These are phyloP conservation scores for Quercus engelmannii DNA, from an alignment of 306 rosid genomes.

Conservation along the genomic window DNA sequence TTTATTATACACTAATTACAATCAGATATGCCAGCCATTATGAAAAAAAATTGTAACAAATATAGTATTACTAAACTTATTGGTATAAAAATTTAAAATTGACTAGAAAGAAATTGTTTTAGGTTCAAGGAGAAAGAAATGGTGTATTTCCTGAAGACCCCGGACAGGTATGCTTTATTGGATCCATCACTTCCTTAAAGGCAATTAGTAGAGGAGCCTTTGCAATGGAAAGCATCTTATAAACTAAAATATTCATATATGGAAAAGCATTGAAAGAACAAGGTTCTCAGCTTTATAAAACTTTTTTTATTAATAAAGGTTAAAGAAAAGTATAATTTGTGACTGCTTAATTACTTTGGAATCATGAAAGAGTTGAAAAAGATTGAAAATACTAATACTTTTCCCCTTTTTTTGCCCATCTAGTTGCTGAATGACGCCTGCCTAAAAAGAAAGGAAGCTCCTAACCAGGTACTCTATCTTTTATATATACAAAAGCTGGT, in stretches of 20 bases:
- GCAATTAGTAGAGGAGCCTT: conserved; percentile 17
- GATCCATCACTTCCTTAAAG: conserved; percentile 40
- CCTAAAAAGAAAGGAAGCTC: conserved; percentile 35
- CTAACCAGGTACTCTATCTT: conserved; percentile 22
- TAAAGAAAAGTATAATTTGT: not conserved
- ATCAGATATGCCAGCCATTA: too few relatives aligned
- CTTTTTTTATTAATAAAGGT: not conserved
- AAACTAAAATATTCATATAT: not conserved
- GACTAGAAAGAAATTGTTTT: conserved; percentile 17
- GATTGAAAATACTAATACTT: conserved; percentile 6
- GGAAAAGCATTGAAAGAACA: conserved; percentile 30
- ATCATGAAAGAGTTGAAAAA: conserved; percentile 19
- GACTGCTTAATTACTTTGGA: conserved; percentile 21
- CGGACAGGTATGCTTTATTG: conserved; percentile 53
- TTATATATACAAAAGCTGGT: not conserved
- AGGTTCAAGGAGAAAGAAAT: conserved; percentile 29
- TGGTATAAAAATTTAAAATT: conserved; percentile 1
- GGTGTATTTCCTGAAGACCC: conserved; percentile 38
- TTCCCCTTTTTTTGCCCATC: conserved; percentile 6
- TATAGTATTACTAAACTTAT: too few relatives aligned
- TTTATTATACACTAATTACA: too few relatives aligned
- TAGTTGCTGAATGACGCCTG: conserved; percentile 35
- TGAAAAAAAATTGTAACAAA: too few relatives aligned
- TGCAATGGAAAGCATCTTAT: conserved; percentile 23
- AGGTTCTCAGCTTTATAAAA: conserved; percentile 34